Base-by-base conservation (phyloP, 2,329 filamentous ascomycete genomes). In the Trichophyton verrucosum region DNA sequence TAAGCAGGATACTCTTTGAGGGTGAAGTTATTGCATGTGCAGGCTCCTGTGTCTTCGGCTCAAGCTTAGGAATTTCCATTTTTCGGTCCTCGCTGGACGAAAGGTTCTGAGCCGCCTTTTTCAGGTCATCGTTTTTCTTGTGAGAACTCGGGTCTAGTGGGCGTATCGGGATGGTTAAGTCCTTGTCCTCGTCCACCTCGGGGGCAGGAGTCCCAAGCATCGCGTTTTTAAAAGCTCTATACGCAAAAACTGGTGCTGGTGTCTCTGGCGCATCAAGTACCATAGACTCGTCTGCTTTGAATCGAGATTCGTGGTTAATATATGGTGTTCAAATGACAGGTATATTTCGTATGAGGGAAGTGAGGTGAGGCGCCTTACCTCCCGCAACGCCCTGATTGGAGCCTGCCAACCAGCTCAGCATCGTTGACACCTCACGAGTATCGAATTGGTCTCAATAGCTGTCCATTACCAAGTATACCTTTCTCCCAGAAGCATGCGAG, bases 241-340 rank as follows among this genome's bases (percentile, higher is more conserved):
- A 80, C 17, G 84, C 84, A 69, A 87, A 87, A 22, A 86, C 77
- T 55, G 83, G 83, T 55, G 83, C 84, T 7, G 85, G 84, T 0
- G 85, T 86, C 65, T 85, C 82, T 57, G 83, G 84, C 5, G 80
- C 75, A 47, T 85, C 82, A 62, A 80, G 67, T 62, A 75, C 71
- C 22, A 60, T 57, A 20, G 57, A 61, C 20, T 60, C 60, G 38
- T 62, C 62, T 63, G 30, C 42, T 51, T 27, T 7, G 24, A 51
- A 15, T 51, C 11, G 20, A 51, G 46, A 59, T 60, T 17, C 58
- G 60, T 40, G 33, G 30, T 60, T 55, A 62, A 17, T 53, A 64
- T 38, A 38, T 38, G 8, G 33, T 4, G 9, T 38, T 38, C 9
- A 22, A n/a, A 27, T 15, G 13, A 20, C 36, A 57, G 53, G 38